Percentiles rank a stretch among this genome's conserved stretches.
Evolutionary conservation across 2,329 filamentous ascomycete genomes (phyloP).

Genomic region (Stemphylium vesicarium): DNA sequence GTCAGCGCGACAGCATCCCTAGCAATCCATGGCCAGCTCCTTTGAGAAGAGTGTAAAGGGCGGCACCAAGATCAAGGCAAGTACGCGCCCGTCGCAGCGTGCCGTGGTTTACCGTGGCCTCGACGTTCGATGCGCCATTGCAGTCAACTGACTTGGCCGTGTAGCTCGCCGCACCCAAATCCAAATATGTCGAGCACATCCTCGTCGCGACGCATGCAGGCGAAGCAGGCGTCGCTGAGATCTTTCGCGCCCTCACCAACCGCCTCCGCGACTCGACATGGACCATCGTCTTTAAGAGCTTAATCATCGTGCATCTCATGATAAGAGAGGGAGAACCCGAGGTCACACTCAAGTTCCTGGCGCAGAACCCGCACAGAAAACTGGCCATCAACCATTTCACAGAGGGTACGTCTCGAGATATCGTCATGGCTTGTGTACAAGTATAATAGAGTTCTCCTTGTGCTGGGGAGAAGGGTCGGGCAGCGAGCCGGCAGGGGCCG

Average conservation of each 20-base stretch:
- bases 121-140: constrained; percentile 13
- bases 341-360: constrained; percentile 82
- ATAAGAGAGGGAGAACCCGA: constrained; percentile 92
- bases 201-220: constrained; percentile 92
- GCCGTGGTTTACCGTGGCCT: not conserved
- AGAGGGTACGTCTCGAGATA: constrained; percentile 70
- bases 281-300: constrained; percentile 98
- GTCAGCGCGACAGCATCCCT: constrained; percentile 18
- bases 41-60: constrained; percentile 99
- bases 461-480: constrained; percentile 1
- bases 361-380: constrained; percentile 76
- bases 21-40: constrained; percentile 72
- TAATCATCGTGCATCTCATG: constrained; percentile 97
- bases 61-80: constrained; percentile 94
- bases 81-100: constrained; percentile 13
- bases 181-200: constrained; percentile 99
- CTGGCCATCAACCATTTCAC: constrained; percentile 90
- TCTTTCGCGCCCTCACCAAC: constrained; percentile 89
- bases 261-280: constrained; percentile 94
- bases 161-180: constrained; percentile 93
- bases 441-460: constrained; percentile 1
- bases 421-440: not conserved
- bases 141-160: constrained; percentile 20
- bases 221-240: constrained; percentile 92
- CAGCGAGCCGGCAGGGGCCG: constrained; percentile 1